These are phyloP conservation scores for Hymenoscyphus linearis DNA, from an alignment of 2,329 filamentous ascomycete genomes.

Conservation along the genomic window DNA sequence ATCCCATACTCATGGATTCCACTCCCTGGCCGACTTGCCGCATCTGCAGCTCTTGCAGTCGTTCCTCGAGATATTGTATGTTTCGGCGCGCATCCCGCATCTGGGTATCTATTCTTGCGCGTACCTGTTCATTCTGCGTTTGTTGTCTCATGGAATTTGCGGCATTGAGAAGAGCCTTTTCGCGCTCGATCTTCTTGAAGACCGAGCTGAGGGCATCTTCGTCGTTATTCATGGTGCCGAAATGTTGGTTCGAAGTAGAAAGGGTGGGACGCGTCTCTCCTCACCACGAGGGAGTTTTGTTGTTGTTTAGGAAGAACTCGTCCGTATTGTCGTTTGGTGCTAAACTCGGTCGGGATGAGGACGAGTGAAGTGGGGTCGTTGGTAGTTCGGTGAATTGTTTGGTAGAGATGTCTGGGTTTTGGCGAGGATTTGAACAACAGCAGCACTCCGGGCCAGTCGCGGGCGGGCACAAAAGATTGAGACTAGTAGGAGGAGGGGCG, in stretches of 20 bases:
- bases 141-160: conserved; percentile 93
- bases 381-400: not conserved
- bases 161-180: conserved; percentile 90
- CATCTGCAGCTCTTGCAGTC: conserved; percentile 81
- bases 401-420: not conserved
- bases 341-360: not conserved
- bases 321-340: conserved; percentile 2
- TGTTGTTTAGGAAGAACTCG: conserved; percentile 5
- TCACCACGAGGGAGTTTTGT: conserved; percentile 13
- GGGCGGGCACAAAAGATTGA: not conserved
- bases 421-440: not conserved
- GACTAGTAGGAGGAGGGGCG: not conserved
- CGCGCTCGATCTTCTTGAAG: conserved; percentile 94
- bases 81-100: conserved; percentile 92
- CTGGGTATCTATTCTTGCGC: conserved; percentile 85
- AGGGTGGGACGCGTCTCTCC: conserved; percentile 21
- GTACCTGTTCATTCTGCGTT: conserved; percentile 87
- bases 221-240: conserved; percentile 49
- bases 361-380: not conserved
- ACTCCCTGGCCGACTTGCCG: conserved; percentile 66
- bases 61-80: conserved; percentile 92
- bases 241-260: not conserved
- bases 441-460: not conserved
- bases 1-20: conserved; percentile 56
- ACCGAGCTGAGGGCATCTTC: conserved; percentile 70